Percentiles rank a stretch among this genome's conserved stretches.
phyloP scores from a whole-genome alignment of 2,329 filamentous ascomycete species.

The Xylariaceae sp. region DNA sequence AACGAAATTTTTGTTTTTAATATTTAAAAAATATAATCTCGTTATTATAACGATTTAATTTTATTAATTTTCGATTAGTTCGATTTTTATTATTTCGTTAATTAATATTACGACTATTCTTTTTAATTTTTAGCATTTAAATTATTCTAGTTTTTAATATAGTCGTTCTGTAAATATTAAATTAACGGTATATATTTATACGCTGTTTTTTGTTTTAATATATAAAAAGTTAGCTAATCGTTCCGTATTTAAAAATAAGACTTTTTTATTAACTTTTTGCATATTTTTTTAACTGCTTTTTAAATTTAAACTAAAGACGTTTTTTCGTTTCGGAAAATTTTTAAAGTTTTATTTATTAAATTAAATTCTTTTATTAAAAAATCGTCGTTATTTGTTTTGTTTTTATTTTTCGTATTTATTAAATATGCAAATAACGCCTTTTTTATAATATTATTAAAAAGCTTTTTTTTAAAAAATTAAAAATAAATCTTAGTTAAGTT shows the following conservation, averaged over 20 bases:
- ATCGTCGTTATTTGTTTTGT: no score
- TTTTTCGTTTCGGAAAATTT: no score
- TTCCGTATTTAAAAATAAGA: not conserved
- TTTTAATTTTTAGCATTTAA: not conserved
- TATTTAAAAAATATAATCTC: not conserved
- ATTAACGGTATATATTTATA: not conserved
- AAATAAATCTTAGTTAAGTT: no score
- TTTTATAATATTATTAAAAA: no score
- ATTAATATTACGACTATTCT: not conserved
- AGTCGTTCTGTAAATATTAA: not conserved
- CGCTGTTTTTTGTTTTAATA: not conserved
- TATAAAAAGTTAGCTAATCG: not conserved
- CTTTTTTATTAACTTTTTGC: not conserved
- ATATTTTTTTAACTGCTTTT: no score
- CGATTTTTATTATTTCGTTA: not conserved
- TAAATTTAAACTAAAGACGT: no score
- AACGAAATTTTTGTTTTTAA: not conserved
- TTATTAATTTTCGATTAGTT: not conserved
- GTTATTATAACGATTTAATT: not conserved
- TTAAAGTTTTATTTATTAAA: no score
- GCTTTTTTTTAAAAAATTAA: no score
- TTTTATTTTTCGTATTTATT: no score
- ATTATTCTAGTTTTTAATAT: not conserved
- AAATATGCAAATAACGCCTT: no score
- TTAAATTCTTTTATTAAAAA: not conserved